Evolutionary conservation across 345 rosid genomes (phyloP).

Genomic region (Lepidium sativum): DNA sequence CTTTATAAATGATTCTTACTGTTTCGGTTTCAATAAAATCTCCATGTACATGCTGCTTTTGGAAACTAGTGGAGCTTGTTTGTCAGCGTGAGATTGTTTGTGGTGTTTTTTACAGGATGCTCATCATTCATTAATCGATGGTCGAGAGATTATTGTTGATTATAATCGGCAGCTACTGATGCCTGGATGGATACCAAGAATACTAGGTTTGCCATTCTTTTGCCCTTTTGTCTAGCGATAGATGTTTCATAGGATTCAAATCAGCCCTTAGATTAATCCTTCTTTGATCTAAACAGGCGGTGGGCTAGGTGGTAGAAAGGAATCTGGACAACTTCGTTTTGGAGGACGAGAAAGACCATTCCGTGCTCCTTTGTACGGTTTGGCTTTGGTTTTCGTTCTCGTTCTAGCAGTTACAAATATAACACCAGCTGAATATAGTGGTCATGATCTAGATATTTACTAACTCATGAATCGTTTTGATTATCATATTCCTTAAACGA

Average conservation of each 20-base stretch:
- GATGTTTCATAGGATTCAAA: background rate
- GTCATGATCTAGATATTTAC: too few species aligned
- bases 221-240: background rate
- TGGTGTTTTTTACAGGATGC: constrained; percentile 51
- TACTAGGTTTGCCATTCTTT: constrained; percentile 56
- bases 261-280: background rate
- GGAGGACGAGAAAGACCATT: constrained; percentile 98
- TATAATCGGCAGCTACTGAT: constrained; percentile 76
- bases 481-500: background rate
- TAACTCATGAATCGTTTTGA: too few species aligned
- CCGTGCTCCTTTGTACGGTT: constrained; percentile 82
- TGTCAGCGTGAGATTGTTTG: background rate
- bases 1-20: background rate
- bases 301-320: constrained; percentile 94
- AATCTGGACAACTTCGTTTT: constrained; percentile 92
- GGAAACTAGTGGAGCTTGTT: background rate
- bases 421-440: background rate
- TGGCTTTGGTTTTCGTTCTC: background rate
- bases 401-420: background rate
- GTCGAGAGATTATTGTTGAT: constrained; percentile 74
- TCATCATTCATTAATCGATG: constrained; percentile 68
- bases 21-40: background rate
- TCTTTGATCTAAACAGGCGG: constrained; percentile 46
- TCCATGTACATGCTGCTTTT: background rate
- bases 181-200: constrained; percentile 99